These are phyloP conservation scores for Podospora pseudopauciseta DNA, from an alignment of 495 filamentous ascomycete species.

Conservation along the genomic window DNA sequence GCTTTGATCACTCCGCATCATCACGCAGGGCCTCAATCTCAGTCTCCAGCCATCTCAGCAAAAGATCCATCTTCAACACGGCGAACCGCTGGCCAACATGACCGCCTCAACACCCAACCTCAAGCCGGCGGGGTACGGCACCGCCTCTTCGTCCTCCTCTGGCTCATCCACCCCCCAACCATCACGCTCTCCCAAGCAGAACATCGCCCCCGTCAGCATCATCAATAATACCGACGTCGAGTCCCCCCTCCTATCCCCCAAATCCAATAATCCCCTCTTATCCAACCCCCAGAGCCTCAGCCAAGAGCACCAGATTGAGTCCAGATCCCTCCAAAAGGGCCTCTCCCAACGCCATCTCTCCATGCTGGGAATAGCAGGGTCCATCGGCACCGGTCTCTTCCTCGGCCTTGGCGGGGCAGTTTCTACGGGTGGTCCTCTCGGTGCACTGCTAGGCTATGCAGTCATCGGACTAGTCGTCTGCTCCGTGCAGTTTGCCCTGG, in stretches of 20 bases:
- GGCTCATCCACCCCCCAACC: neutral
- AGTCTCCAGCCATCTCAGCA: no score
- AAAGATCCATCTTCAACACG: neutral
- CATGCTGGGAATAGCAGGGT: slow-evolving; percentile 46
- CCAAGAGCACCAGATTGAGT: slow-evolving; percentile 12
- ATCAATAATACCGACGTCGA: slow-evolving; percentile 23
- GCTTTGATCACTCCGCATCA: no score
- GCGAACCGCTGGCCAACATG: neutral
- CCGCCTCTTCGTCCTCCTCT: neutral
- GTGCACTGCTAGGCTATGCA: slow-evolving; percentile 52
- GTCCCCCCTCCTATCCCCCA: slow-evolving; percentile 13
- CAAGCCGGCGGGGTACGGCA: neutral
- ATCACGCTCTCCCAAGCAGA: neutral
- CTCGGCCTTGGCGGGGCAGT: slow-evolving; percentile 49
- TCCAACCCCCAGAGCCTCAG: neutral
- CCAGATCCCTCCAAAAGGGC: slow-evolving; percentile 39
- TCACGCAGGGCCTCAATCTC: no score
- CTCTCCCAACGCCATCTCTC: slow-evolving; percentile 47
- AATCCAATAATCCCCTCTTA: neutral
- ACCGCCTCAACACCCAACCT: neutral
- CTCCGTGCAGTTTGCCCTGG: slow-evolving; percentile 52
- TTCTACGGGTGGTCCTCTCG: slow-evolving; percentile 46
- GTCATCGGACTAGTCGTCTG: slow-evolving; percentile 50
- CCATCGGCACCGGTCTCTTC: slow-evolving; percentile 55
- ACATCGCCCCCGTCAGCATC: neutral